These are phyloP conservation scores for Angomonas ambiguus DNA, from an alignment of 208 protist genomes.

Conservation along the genomic window DNA sequence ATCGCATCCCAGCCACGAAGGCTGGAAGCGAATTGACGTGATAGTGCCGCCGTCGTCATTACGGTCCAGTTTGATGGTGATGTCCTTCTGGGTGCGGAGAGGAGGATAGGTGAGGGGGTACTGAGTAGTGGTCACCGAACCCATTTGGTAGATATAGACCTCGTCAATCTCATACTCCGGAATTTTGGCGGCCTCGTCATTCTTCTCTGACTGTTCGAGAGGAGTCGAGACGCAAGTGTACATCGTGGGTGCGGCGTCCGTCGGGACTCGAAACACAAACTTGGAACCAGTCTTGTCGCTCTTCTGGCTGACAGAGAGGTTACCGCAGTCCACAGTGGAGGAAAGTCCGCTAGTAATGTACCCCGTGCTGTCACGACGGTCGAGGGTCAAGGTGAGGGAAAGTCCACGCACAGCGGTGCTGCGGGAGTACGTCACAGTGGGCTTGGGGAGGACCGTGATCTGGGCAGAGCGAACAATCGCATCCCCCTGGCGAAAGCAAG, in stretches of 20 bases:
- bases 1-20: slow-evolving; percentile 6
- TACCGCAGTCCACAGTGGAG: slow-evolving; percentile 18
- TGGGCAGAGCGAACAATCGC: slow-evolving; percentile 24
- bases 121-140: slow-evolving; percentile 18
- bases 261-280: slow-evolving; percentile 34
- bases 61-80: slow-evolving; percentile 30
- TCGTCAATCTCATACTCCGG: slow-evolving; percentile 8
- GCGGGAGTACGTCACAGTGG: slow-evolving; percentile 26
- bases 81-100: slow-evolving; percentile 26
- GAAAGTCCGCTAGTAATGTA: slow-evolving; percentile 48
- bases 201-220: slow-evolving; percentile 12
- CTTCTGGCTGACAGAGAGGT: slow-evolving; percentile 20
- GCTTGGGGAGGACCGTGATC: slow-evolving; percentile 34
- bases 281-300: slow-evolving; percentile 24
- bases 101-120: slow-evolving; percentile 42
- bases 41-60: slow-evolving; percentile 22
- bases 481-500: slow-evolving; percentile 32
- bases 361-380: slow-evolving; percentile 16
- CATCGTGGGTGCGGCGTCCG: slow-evolving; percentile 20
- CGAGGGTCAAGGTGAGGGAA: slow-evolving; percentile 31
- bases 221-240: slow-evolving; percentile 55
- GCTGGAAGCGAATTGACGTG: slow-evolving; percentile 31
- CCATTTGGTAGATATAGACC: slow-evolving; percentile 33
- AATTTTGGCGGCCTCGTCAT: slow-evolving; percentile 9
- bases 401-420: slow-evolving; percentile 37